Percentiles rank a stretch among this genome's conserved stretches.
phyloP scores from a whole-genome alignment of 441 rosid genomes.

The Gossypium trilobum region DNA sequence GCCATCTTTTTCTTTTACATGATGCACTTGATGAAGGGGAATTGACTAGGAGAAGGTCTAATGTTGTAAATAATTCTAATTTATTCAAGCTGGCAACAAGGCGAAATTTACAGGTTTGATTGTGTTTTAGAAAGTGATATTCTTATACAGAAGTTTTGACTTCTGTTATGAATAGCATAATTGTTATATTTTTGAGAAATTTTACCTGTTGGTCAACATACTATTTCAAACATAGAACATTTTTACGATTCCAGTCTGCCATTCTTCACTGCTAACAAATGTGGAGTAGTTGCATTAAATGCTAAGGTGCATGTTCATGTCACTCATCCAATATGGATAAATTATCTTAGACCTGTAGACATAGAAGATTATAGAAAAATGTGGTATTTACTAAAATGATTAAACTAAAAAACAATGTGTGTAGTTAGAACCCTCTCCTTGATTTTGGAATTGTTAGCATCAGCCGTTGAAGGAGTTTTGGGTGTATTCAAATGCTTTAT shows the following conservation, averaged over 20 bases:
- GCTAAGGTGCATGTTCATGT: slow-evolving; percentile 5
- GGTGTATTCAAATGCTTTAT: not conserved
- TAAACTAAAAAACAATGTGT: not conserved
- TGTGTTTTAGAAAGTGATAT: slow-evolving; percentile 7
- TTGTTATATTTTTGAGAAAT: slow-evolving; percentile 1
- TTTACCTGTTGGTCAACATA: not conserved
- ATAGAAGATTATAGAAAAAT: not conserved
- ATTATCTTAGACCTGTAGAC: not conserved
- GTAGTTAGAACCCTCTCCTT: not conserved
- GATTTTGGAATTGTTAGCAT: slow-evolving; percentile 1
- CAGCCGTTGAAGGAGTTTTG: not conserved
- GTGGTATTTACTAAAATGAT: not conserved
- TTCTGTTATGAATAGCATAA: not conserved
- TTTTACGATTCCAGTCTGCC: slow-evolving; percentile 9
- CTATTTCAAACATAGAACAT: slow-evolving; percentile 4
- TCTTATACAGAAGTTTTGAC: slow-evolving; percentile 10
- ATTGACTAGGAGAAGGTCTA: slow-evolving; percentile 79
- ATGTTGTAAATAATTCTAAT: slow-evolving; percentile 68
- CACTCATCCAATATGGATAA: slow-evolving; percentile 3
- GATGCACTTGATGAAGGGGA: slow-evolving; percentile 80
- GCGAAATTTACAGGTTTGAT: slow-evolving; percentile 64
- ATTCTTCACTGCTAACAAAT: slow-evolving; percentile 6
- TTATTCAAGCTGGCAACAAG: slow-evolving; percentile 56
- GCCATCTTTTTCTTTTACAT: slow-evolving; percentile 68
- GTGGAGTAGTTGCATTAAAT: slow-evolving; percentile 1